Percentiles rank a stretch among this genome's conserved stretches.
phyloP scores from a whole-genome alignment of 78 protist species.

The Dictyostelium purpureum region DNA sequence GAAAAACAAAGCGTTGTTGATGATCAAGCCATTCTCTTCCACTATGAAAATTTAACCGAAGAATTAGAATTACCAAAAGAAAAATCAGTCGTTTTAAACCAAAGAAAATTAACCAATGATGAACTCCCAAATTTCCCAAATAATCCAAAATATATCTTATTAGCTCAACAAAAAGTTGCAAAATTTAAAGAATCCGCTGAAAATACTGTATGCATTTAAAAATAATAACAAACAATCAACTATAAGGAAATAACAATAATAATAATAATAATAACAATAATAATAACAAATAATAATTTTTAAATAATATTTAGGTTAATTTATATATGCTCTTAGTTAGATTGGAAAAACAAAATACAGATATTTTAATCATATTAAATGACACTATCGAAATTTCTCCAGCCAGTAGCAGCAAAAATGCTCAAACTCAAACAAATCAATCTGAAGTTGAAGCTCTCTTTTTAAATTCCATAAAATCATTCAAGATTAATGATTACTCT shows the following conservation, averaged over 20 bases:
- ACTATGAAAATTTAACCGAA: conserved; percentile 22
- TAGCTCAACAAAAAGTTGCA: conserved; percentile 27
- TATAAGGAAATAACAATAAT: not conserved
- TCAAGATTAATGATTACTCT: conserved; percentile 54
- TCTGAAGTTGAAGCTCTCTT: not conserved
- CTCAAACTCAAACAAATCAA: not conserved
- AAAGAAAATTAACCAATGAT: not conserved
- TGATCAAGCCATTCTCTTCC: not conserved
- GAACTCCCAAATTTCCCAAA: conserved; percentile 40
- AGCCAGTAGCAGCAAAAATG: conserved; percentile 41
- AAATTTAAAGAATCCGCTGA: conserved; percentile 66
- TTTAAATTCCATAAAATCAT: not conserved
- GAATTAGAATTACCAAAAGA: conserved; percentile 23
- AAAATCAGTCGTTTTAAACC: not conserved
- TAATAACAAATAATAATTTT: not conserved
- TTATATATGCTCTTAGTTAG: conserved; percentile 57
- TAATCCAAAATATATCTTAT: conserved; percentile 33
- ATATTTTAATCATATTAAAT: conserved; percentile 44
- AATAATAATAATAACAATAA: not conserved
- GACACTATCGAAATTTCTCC: not conserved
- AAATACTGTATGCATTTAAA: conserved; percentile 48
- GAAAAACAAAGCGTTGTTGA: conserved; percentile 46
- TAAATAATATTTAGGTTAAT: conserved; percentile 16
- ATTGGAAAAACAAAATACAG: conserved; percentile 48
- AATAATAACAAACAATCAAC: not conserved